Conservation (phyloP, 1,139 yeast species). For the Blastobotrys buckinghamii region DNA sequence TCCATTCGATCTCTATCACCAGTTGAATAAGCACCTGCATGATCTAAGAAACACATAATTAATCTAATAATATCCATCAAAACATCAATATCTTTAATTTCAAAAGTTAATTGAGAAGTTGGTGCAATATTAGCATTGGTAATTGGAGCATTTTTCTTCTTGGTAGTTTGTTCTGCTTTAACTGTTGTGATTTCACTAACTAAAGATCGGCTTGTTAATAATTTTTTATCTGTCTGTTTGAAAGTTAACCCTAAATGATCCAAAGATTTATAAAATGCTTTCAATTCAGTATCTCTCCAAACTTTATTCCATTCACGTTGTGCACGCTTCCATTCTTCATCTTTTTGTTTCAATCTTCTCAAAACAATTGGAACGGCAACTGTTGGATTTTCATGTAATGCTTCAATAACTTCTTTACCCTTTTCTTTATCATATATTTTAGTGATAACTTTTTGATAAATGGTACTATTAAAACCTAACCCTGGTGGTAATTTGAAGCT, state of each 20-base stretch:
- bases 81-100: constrained; percentile 60
- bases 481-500: constrained; percentile 87
- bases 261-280: constrained; percentile 84
- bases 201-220: constrained; percentile 81
- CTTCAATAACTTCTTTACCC: constrained; percentile 94
- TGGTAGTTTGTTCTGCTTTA: constrained; percentile 80
- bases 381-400: constrained; percentile 90
- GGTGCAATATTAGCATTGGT: constrained; percentile 29
- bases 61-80: constrained; percentile 69
- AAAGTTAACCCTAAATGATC: constrained; percentile 95
- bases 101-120: constrained; percentile 61
- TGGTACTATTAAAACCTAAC: constrained; percentile 88
- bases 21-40: constrained; percentile 64
- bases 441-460: constrained; percentile 86
- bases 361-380: constrained; percentile 91
- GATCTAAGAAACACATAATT: constrained; percentile 62
- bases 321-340: constrained; percentile 98
- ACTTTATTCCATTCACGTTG: constrained; percentile 99
- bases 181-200: constrained; percentile 89
- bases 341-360: constrained; percentile 90
- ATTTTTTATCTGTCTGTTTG: constrained; percentile 92
- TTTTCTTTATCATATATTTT: constrained; percentile 91
- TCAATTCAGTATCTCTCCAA: constrained; percentile 98
- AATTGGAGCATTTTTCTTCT: constrained; percentile 84
- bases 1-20: constrained; percentile 76